Evolutionary conservation across 1,284 basidiomycete genomes (phyloP), one percentile per base, ranked within the genome.

Genomic region (Ganoderma multipileum): DNA sequence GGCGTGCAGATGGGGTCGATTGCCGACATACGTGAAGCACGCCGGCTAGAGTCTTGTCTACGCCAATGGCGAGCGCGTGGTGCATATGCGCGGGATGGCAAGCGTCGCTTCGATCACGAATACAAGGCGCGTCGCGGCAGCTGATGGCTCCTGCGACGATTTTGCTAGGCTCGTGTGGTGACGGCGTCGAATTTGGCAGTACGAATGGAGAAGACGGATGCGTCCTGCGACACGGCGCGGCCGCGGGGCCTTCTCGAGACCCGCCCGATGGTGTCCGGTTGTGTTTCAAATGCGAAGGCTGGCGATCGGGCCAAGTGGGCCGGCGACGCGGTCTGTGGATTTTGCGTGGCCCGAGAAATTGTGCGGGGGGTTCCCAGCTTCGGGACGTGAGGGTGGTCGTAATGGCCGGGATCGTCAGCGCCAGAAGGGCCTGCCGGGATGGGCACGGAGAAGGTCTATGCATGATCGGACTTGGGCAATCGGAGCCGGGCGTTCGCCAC

Each of bases 391-490:
- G 58, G 38, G 14, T 59, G 28, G 61, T 36, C 38, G 33, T 54
- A 44, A 52, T 58, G 64, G 64, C 64, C 64, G 64, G 59, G 65
- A 66, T 62, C 59, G 65, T 42, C 66, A 67, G 61, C 66, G 66
- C 42, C 61, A 39, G 66, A 67, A 67, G 52, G 36, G 23, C 58
- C 14, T 5, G 28, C 44, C 36, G 16, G 38, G 38, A 42, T 44
- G 57, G 23, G 47, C 42, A 36, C 38, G 38, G 23, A 26, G 58
- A 39, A 50, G n/a, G 50, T 61, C 41, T 61, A 26, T 41, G 58
- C 11, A 61, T 61, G 11, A 44, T 54, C 44, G 58, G 64, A 33
- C 44, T 26, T 65, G 57, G 36, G 36, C 36, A 38, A 41, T 11
- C 58, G 23, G 58, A 41, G 38, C 58, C 38, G 42, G 11, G n/a